phyloP scores from a whole-genome alignment of 768 basidiomycete genomes.

The Boletales sp. region DNA sequence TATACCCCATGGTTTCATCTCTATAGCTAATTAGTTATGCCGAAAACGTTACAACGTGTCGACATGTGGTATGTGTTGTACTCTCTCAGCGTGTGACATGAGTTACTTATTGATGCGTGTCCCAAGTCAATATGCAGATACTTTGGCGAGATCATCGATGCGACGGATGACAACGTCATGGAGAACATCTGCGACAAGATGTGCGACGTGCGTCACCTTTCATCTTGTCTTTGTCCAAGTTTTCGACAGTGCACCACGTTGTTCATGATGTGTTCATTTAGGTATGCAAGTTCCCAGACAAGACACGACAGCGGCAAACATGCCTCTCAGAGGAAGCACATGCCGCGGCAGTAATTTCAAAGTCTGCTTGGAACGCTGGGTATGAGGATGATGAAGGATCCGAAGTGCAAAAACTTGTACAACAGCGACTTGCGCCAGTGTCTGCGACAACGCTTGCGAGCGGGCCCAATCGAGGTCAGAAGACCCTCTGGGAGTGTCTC shows the following conservation, averaged over 20 bases:
- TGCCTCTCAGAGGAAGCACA: slow-evolving; percentile 46
- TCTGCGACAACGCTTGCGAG: background rate
- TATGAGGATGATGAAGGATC: slow-evolving; percentile 29
- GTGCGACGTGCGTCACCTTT: slow-evolving; percentile 64
- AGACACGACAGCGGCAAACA: slow-evolving; percentile 45
- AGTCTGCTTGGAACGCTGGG: slow-evolving; percentile 14
- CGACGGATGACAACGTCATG: slow-evolving; percentile 39
- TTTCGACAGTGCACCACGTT: background rate
- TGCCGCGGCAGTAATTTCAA: slow-evolving; percentile 23
- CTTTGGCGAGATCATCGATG: slow-evolving; percentile 69
- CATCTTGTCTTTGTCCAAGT: background rate
- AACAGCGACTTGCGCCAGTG: background rate
- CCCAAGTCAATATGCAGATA: slow-evolving; percentile 70
- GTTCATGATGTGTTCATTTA: slow-evolving; percentile 22
- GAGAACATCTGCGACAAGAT: slow-evolving; percentile 64
- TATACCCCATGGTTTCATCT: background rate
- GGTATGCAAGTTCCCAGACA: slow-evolving; percentile 80
- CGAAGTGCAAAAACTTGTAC: slow-evolving; percentile 2
- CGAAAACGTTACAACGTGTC: slow-evolving; percentile 56
- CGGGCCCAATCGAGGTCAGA: slow-evolving; percentile 9
- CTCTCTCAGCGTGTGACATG: background rate
- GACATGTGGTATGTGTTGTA: slow-evolving; percentile 59
- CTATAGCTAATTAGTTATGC: slow-evolving; percentile 49
- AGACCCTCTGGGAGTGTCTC: slow-evolving; percentile 22
- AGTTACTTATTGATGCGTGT: background rate